Base-by-base conservation (phyloP, 2,329 filamentous ascomycete species). In the Sporothrix sp. region DNA sequence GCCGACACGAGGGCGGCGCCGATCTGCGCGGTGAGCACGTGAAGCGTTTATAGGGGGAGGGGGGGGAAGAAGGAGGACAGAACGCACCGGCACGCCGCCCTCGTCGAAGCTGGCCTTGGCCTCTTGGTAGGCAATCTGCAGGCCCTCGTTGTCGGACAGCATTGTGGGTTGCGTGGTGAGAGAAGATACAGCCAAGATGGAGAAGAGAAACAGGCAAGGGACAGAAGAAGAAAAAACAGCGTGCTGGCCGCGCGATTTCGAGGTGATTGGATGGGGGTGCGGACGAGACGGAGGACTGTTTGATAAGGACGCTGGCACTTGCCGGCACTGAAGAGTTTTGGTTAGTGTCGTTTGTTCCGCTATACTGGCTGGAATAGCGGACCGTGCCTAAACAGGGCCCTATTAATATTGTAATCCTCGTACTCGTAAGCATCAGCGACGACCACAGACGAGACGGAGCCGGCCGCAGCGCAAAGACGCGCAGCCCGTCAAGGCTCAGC, bases 1-100 rank as follows among this genome's bases (percentile, higher is more conserved):
- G 75, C 75, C 35, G 78, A 76, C n/a, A 89, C 75, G 23, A 90
- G 71, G 16, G 70, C 72, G 14, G 74, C 73, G 36, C 74, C 74
- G 50, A 77, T 76, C 71, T 74, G 55, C n/a, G n/a, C n/a, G n/a
- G n/a, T n/a, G n/a, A n/a, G 27, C 5, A 25, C 13, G 45, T 28
- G 25, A 28, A 7, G 6, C 18, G 40, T 23, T n/a, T 10, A 11
- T 14, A n/a, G 28, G 3, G 18, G 10, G 11, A 38, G 0, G 14
- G n/a, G 18, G 38, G 40, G 38, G 32, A 25, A 13, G 42, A 21
- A 33, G 18, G 27, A 21, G 6, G 33, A 38, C 9, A 30, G 21
- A 20, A 44, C 67, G 53, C 62, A 74, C 72, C 43, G 72, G 73
- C 20, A 75, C 64, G 13, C 72, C 73, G 5, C 72, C 72, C 59